Conservation (phyloP, 1,284 basidiomycete species). For the Apiotrichum gracile region DNA sequence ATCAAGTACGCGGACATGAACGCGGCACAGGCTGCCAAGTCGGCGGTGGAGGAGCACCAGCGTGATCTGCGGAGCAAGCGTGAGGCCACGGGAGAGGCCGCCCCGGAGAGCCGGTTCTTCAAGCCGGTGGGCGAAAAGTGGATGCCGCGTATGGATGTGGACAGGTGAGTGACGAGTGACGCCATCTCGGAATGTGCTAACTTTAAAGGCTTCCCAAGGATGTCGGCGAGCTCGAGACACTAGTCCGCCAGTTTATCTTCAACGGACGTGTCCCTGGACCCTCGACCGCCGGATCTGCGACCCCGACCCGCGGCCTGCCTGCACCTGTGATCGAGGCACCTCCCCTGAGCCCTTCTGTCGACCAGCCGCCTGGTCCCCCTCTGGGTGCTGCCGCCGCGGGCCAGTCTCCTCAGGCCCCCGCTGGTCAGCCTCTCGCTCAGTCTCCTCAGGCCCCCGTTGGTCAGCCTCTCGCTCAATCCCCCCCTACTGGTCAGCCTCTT, state of each 20-base stretch:
- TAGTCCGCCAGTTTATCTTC: constrained; percentile 60
- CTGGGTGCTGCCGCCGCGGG: no score
- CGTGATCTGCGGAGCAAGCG: constrained; percentile 69
- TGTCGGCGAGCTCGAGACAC: constrained; percentile 57
- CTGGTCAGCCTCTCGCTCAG: no score
- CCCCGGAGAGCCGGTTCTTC: constrained; percentile 73
- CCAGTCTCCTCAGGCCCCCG: no score
- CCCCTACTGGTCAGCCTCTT: no score
- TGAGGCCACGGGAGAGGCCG: constrained; percentile 59
- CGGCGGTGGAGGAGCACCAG: constrained; percentile 85
- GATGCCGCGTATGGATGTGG: constrained; percentile 62
- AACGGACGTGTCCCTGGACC: constrained; percentile 27
- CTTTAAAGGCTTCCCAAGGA: constrained; percentile 71
- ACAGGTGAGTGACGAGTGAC: constrained; percentile 52
- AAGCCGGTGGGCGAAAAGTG: constrained; percentile 64
- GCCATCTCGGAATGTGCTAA: background rate
- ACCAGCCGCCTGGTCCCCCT: background rate
- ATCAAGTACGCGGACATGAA: constrained; percentile 88
- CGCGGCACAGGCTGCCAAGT: constrained; percentile 84
- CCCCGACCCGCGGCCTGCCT: background rate
- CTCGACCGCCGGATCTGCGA: constrained; percentile 1
- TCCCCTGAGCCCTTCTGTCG: background rate
- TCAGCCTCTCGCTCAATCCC: no score
- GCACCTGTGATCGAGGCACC: background rate
- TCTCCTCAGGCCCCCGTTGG: no score